Percentiles rank a stretch among this genome's conserved stretches.
These are phyloP conservation scores for Plasmodiophora brassicae DNA, from an alignment of 208 protist genomes.

Conservation along the genomic window DNA sequence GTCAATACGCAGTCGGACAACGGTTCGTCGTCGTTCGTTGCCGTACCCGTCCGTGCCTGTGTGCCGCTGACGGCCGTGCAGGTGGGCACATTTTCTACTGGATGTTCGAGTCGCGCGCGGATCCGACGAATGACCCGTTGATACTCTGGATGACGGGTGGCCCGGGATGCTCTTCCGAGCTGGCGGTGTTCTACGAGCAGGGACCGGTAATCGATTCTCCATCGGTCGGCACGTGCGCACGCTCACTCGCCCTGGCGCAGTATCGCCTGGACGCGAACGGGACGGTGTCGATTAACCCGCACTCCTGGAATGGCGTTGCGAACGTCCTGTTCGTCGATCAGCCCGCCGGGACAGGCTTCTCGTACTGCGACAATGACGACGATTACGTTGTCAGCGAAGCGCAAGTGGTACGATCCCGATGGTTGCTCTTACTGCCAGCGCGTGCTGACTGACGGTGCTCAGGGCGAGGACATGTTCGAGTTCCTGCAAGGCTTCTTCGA, in stretches of 20 bases:
- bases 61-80: too few species aligned
- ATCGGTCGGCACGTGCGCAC: neutral
- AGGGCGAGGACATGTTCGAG: conserved; percentile 52
- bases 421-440: too few species aligned
- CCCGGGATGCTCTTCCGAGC: conserved; percentile 34
- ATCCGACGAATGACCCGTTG: conserved; percentile 53
- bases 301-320: conserved; percentile 55
- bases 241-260: neutral
- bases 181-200: conserved; percentile 58
- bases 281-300: conserved; percentile 32
- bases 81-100: conserved; percentile 52
- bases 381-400: conserved; percentile 28
- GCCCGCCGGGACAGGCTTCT: conserved; percentile 59
- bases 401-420: too few species aligned
- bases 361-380: neutral
- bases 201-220: conserved; percentile 42
- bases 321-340: conserved; percentile 58
- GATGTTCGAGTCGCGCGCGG: conserved; percentile 55
- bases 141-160: conserved; percentile 62
- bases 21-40: neutral
- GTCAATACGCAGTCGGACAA: neutral
- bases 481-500: conserved; percentile 50
- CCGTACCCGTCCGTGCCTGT: neutral
- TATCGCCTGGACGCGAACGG: neutral
- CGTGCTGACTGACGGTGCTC: too few species aligned